A percentile compares a stretch with the other conserved stretches of the same genome.
Evolutionary conservation across 2,329 filamentous ascomycete species (phyloP).

Genomic region (Fusarium virguliforme): DNA sequence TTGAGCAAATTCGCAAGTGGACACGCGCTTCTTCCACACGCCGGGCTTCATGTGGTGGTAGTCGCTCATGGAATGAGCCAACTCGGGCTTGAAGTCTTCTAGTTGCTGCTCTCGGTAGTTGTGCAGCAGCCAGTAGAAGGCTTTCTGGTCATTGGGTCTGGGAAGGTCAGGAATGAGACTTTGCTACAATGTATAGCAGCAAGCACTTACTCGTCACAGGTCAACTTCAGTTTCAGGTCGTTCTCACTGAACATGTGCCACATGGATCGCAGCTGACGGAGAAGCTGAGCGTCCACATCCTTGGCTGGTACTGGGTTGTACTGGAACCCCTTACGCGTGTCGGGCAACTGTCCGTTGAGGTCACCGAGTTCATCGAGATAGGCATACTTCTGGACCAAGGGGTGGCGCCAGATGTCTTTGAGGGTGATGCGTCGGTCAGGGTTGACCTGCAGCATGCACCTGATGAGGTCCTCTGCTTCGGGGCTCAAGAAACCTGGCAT

Average conservation of each 20-base stretch:
- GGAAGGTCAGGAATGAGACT: constrained; percentile 44
- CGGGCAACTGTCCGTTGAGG: constrained; percentile 67
- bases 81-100: constrained; percentile 86
- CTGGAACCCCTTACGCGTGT: constrained; percentile 74
- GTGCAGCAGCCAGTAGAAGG: constrained; percentile 89
- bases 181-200: neutral
- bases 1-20: constrained; percentile 73
- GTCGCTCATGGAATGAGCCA: constrained; percentile 91
- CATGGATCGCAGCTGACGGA: constrained; percentile 89
- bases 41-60: constrained; percentile 83
- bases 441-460: constrained; percentile 83
- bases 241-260: constrained; percentile 90
- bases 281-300: constrained; percentile 84
- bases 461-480: constrained; percentile 84
- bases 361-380: constrained; percentile 78
- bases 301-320: constrained; percentile 72
- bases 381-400: constrained; percentile 88
- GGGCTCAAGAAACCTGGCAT: constrained; percentile 75
- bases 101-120: constrained; percentile 88
- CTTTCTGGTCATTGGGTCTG: constrained; percentile 89
- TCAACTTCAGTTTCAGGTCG: constrained; percentile 78
- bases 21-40: constrained; percentile 72
- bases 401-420: constrained; percentile 87
- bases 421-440: constrained; percentile 86
- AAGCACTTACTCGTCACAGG: constrained; percentile 72